Conservation (phyloP, 306 rosid species). For the Castanopsis chinensis region DNA sequence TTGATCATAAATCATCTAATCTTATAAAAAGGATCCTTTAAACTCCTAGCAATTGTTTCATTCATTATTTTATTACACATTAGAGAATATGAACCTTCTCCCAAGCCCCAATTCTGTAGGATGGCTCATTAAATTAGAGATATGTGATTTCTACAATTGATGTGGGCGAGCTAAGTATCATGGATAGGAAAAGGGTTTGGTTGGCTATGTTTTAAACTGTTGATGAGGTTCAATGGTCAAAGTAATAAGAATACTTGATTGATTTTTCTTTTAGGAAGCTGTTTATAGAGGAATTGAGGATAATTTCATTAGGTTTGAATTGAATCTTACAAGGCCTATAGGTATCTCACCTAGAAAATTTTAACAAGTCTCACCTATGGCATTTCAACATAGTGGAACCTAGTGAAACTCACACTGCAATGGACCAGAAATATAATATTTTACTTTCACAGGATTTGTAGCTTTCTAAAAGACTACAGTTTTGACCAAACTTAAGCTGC, state of each 20-base stretch:
- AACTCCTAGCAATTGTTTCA: no score
- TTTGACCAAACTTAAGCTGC: not conserved
- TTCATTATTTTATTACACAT: no score
- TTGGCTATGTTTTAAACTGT: not conserved
- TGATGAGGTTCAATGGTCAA: not conserved
- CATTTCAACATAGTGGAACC: not conserved
- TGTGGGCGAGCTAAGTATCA: not conserved
- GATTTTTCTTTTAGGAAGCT: not conserved
- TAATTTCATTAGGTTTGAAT: not conserved
- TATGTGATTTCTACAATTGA: no score
- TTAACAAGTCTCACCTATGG: not conserved
- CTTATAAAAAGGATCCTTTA: no score
- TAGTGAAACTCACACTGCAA: not conserved
- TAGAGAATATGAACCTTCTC: no score
- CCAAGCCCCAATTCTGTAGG: no score
- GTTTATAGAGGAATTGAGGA: not conserved
- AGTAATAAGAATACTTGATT: not conserved
- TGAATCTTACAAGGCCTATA: not conserved
- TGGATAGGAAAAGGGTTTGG: not conserved
- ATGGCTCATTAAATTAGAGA: no score
- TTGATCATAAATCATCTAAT: no score
- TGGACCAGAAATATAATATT: not conserved
- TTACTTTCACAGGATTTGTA: not conserved
- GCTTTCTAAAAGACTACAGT: not conserved
- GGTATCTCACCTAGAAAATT: not conserved